phyloP scores from a whole-genome alignment of 2,329 filamentous ascomycete species.

The Microdochium paspali region DNA sequence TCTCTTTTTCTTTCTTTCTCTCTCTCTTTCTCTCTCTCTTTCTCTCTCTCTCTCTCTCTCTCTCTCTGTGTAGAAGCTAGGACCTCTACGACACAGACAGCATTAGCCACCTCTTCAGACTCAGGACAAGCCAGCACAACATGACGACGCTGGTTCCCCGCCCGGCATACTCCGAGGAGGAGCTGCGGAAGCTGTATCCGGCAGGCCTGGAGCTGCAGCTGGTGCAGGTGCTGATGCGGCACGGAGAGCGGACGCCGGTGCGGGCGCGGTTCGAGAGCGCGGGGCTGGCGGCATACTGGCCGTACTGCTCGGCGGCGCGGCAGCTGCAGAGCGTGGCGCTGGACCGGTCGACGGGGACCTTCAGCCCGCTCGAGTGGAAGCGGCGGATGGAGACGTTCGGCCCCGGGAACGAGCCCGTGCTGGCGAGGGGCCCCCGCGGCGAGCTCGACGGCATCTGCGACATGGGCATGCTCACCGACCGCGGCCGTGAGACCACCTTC shows the following conservation, averaged over 20 bases:
- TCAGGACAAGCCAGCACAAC: no score
- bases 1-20: no score
- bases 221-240: slow-evolving; percentile 78
- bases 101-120: no score
- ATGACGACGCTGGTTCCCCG: slow-evolving; percentile 78
- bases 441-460: slow-evolving; percentile 77
- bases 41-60: no score
- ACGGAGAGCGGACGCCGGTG: slow-evolving; percentile 77
- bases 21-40: no score
- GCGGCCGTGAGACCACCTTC: slow-evolving; percentile 62
- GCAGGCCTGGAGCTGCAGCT: slow-evolving; percentile 70
- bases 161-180: slow-evolving; percentile 67
- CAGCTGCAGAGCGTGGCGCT: slow-evolving; percentile 51
- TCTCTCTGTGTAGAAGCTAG: no score
- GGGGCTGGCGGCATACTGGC: slow-evolving; percentile 65
- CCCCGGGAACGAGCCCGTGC: slow-evolving; percentile 54
- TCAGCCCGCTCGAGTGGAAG: slow-evolving; percentile 47
- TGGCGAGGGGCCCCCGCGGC: slow-evolving; percentile 58
- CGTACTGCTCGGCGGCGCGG: slow-evolving; percentile 74
- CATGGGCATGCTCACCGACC: slow-evolving; percentile 67
- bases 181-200: slow-evolving; percentile 77
- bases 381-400: slow-evolving; percentile 80
- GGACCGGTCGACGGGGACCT: slow-evolving; percentile 25
- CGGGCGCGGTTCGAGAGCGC: slow-evolving; percentile 79
- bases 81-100: no score